These are phyloP conservation scores for Russula olivacea DNA, from an alignment of 768 basidiomycete genomes.

Conservation along the genomic window DNA sequence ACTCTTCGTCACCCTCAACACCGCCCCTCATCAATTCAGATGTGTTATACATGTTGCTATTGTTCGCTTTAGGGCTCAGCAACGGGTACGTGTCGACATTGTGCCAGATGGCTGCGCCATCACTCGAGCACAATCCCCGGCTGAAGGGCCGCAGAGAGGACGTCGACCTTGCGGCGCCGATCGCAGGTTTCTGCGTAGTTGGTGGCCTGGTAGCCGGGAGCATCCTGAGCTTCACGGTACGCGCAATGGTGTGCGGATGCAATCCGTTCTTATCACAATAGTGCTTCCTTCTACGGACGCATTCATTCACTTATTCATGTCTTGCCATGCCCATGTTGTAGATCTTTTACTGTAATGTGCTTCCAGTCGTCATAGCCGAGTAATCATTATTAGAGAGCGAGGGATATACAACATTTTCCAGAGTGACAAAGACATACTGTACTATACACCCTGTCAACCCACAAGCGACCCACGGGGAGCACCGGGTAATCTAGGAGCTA, in stretches of 20 bases:
- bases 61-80: slow-evolving; percentile 67
- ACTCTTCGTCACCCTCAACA: slow-evolving; percentile 28
- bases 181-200: slow-evolving; percentile 72
- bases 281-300: background rate
- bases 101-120: slow-evolving; percentile 79
- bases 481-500: slow-evolving; percentile 66
- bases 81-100: slow-evolving; percentile 78
- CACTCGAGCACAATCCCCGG: slow-evolving; percentile 69
- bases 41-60: slow-evolving; percentile 62
- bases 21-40: slow-evolving; percentile 65
- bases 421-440: background rate
- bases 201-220: slow-evolving; percentile 74
- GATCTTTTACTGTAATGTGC: background rate
- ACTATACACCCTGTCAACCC: background rate
- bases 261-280: slow-evolving; percentile 53
- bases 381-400: background rate
- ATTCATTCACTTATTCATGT: background rate
- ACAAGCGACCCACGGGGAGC: slow-evolving; percentile 29
- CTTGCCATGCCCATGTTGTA: background rate
- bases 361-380: background rate
- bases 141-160: slow-evolving; percentile 66
- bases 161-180: slow-evolving; percentile 79
- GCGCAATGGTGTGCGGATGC: slow-evolving; percentile 59
- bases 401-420: background rate
- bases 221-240: slow-evolving; percentile 73